phyloP scores from a whole-genome alignment of 2,329 filamentous ascomycete genomes.

The Tolypocladium inflatum region DNA sequence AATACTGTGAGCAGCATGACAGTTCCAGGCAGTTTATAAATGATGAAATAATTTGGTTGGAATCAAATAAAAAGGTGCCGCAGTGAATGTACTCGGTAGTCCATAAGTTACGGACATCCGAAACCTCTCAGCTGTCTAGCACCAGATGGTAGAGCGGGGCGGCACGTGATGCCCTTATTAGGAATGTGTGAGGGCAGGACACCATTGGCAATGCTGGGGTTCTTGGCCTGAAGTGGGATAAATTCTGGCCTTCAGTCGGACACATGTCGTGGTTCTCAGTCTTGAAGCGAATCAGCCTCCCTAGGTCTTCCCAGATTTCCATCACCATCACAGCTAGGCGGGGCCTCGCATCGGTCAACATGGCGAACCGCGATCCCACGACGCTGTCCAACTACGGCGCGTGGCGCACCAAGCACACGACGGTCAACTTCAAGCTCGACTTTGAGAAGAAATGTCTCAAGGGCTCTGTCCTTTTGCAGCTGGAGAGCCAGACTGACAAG shows the following conservation, averaged over 20 bases:
- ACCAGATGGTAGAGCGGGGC: background rate
- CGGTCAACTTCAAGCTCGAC: constrained; percentile 71
- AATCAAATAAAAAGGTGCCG: background rate
- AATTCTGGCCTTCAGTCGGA: background rate
- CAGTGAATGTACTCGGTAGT: background rate
- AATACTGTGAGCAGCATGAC: background rate
- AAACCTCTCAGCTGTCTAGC: background rate
- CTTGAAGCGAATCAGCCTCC: constrained; percentile 7
- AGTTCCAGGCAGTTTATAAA: background rate
- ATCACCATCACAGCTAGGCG: constrained; percentile 1
- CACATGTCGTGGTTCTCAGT: constrained; percentile 11
- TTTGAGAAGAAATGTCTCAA: constrained; percentile 70
- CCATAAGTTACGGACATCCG: background rate
- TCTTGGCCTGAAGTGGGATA: background rate
- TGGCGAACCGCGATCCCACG: constrained; percentile 63
- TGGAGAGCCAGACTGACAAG: constrained; percentile 68
- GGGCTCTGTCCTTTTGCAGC: constrained; percentile 65
- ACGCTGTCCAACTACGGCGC: constrained; percentile 87
- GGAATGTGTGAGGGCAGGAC: background rate
- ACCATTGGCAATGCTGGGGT: background rate
- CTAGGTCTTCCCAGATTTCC: constrained; percentile 1
- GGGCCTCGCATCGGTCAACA: constrained; percentile 18
- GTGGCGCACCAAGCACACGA: constrained; percentile 77
- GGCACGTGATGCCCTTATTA: background rate
- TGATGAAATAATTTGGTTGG: background rate